A percentile compares a stretch with the other conserved stretches of the same genome.
phyloP scores from a whole-genome alignment of 805 yeast species.

The Starmera amethionina region DNA sequence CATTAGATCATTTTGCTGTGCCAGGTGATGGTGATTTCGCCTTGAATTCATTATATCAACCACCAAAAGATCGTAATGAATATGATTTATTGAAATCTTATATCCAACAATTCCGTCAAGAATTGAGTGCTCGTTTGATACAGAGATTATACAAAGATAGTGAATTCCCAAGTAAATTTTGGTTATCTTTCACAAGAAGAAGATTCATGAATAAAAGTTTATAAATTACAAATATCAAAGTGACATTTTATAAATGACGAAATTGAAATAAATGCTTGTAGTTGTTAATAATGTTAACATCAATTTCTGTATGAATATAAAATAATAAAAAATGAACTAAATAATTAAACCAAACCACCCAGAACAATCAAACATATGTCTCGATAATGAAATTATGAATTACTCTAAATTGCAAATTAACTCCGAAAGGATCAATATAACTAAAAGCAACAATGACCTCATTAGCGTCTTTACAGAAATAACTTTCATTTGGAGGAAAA shows the following conservation, averaged over 20 bases:
- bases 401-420: no score
- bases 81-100: constrained; percentile 74
- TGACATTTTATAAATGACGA: neutral
- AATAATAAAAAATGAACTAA: no score
- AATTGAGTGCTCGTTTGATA: constrained; percentile 72
- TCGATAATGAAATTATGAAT: no score
- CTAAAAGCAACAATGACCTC: no score
- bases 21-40: constrained; percentile 98
- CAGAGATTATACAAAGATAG: constrained; percentile 60
- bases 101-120: constrained; percentile 91
- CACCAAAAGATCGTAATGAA: constrained; percentile 68
- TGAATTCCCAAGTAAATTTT: constrained; percentile 70
- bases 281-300: no score
- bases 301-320: no score
- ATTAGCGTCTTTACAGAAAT: no score
- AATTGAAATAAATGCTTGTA: no score
- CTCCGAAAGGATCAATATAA: no score
- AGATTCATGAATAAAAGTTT: constrained; percentile 91
- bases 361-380: no score
- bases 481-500: no score
- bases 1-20: constrained; percentile 78
- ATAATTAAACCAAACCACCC: no score
- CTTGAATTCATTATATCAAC: constrained; percentile 62
- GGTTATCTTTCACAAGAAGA: constrained; percentile 94
- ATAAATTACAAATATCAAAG: constrained; percentile 1